A percentile compares a stretch with the other conserved stretches of the same genome.
phyloP scores from a whole-genome alignment of 2,329 filamentous ascomycete species.

The Phoma sp. region DNA sequence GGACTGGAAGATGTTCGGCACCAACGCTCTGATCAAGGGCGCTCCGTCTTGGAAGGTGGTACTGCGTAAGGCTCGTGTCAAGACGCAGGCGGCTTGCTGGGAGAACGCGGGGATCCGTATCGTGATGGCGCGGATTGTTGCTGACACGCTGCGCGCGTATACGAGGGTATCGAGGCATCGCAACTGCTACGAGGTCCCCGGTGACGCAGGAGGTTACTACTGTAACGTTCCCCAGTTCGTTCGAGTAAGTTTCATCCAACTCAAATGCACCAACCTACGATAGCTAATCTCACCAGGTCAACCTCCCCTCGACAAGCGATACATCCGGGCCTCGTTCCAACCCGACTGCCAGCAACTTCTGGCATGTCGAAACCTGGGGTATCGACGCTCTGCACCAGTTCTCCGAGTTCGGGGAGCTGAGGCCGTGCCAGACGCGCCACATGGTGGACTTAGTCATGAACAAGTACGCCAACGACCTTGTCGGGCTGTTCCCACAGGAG shows the following conservation, averaged over 20 bases:
- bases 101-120: not conserved
- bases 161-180: not conserved
- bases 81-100: not conserved
- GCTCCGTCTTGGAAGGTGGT: not conserved
- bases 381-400: not conserved
- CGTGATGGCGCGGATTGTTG: not conserved
- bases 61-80: not conserved
- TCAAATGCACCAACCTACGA: too few species aligned
- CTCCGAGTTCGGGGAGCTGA: not conserved
- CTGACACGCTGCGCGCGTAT: not conserved
- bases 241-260: not conserved
- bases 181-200: constrained; percentile 1
- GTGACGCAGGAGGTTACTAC: not conserved
- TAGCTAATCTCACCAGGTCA: not conserved
- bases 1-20: not conserved
- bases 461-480: not conserved
- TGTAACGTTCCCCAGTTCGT: constrained; percentile 7
- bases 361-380: not conserved
- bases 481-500: not conserved
- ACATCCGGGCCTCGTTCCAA: rapidly evolving
- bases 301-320: not conserved
- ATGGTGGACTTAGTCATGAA: not conserved
- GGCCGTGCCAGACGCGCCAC: not conserved
- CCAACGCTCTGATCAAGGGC: not conserved
- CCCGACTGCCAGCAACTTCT: not conserved